Base-by-base conservation (phyloP, 176 grass and related monocot genomes). In the Aegilops speltoides region DNA sequence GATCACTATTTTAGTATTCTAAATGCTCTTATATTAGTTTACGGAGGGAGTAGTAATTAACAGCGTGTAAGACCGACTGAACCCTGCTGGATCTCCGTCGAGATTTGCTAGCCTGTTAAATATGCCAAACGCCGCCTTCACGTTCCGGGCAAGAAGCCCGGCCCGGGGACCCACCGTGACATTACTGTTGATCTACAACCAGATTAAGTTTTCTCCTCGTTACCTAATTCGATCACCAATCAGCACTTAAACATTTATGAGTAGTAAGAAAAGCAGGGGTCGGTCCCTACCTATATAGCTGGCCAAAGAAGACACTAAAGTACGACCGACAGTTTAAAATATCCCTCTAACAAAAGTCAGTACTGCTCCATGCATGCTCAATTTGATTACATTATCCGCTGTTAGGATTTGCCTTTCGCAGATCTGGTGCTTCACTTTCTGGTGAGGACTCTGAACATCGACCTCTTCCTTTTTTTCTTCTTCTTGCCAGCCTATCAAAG, bases 141-240 rank as follows among this genome's bases (percentile, higher is more conserved):
- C 76, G 84, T 38, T 61, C 36, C 14, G 59, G 74, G 78, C 64
- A 83, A 78, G 33, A 52, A 78, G 33, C 5, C 7, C 54, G 54
- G 54, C 17, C 5, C 14, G 8, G 1, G 84, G 89, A 10, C 62
- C 83, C 84, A 23, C 78, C 1, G 4, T 11, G 48, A 82, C 17
- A 66, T 38, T 66, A 56, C 8, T 28, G 66, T 17, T 31, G 0
- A 24, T 0, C 33, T 29, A 2, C 11, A 20, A 19, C 16, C 54
- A 26, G 16, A 56, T 54, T 36, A 73, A 83, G 43, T 26, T n/a
- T 20, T 2, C 7, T 25, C 1, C 54, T 10, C 32, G 32, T 73
- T 79, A 89, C 88, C 82, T 81, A 89, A 89, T 25, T 68, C 16
- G 31, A 20, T 81, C 82, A 89, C 87, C 76, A 45, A 48, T 19